These are phyloP conservation scores for Micractinium sp. DNA, from an alignment of 139 green algal species.

Conservation along the genomic window DNA sequence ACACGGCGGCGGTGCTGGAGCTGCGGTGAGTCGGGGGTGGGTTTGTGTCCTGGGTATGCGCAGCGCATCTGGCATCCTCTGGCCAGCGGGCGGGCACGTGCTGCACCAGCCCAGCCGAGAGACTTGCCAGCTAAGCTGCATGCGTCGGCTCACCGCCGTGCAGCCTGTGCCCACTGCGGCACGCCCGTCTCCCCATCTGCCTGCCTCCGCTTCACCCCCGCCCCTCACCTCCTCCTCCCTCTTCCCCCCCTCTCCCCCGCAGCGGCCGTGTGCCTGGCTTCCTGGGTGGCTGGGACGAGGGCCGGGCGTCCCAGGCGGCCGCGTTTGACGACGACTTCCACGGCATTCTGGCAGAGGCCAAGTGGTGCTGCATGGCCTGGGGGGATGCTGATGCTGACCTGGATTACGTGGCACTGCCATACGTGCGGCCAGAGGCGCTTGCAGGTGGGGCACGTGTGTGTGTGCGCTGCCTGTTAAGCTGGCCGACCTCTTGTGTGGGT, in stretches of 20 bases:
- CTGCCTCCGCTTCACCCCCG: neutral
- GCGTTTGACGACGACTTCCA: neutral
- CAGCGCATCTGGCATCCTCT: no score
- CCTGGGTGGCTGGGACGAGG: neutral
- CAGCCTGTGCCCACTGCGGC: no score
- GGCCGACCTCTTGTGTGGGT: no score
- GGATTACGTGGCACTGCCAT: neutral
- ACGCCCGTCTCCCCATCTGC: no score
- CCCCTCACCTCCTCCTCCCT: neutral
- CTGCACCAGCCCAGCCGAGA: neutral
- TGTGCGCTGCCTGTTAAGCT: no score
- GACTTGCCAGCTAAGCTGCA: no score
- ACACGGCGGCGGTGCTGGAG: conserved; percentile 1
- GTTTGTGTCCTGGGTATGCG: no score
- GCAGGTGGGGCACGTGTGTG: no score
- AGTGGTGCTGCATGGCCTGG: conserved; percentile 8
- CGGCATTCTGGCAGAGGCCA: neutral
- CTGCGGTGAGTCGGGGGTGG: neutral
- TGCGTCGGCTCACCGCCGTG: no score
- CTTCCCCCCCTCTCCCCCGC: no score
- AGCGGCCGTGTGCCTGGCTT: conserved; percentile 13
- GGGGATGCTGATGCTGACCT: neutral
- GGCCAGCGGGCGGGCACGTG: neutral
- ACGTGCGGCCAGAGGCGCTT: neutral
- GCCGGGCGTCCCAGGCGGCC: no score